phyloP scores from a whole-genome alignment of 441 rosid species.

The Aleurites moluccanus region DNA sequence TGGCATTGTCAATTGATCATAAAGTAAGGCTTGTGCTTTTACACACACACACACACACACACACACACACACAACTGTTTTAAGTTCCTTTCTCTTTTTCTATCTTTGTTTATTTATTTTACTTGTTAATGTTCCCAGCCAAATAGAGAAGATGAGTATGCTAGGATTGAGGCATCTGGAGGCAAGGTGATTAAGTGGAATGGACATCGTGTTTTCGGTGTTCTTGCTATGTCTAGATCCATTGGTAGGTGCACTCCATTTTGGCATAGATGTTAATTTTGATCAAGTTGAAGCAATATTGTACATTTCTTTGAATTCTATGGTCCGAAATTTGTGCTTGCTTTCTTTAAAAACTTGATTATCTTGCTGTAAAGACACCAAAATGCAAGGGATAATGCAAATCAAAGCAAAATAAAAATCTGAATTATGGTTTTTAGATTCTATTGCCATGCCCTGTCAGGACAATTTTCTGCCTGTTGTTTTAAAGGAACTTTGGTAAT shows the following conservation, averaged over 20 bases:
- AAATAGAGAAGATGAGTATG: constrained; percentile 77
- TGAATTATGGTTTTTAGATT: background rate
- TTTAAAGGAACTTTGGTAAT: background rate
- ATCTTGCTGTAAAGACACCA: background rate
- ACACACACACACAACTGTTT: background rate
- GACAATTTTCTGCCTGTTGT: background rate
- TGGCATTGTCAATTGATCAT: constrained; percentile 74
- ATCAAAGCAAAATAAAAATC: background rate
- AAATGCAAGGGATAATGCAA: background rate
- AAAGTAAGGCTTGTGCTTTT: constrained; percentile 46
- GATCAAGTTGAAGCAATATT: background rate
- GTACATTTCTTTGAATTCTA: background rate
- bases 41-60: too few species aligned
- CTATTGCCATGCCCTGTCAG: background rate
- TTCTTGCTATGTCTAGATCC: constrained; percentile 90
- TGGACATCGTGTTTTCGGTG: constrained; percentile 86
- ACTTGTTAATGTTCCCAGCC: constrained; percentile 47
- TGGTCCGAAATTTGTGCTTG: background rate
- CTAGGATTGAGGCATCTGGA: constrained; percentile 76
- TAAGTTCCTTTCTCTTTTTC: constrained; percentile 6
- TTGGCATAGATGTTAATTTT: background rate
- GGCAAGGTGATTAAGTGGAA: constrained; percentile 90
- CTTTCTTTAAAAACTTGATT: background rate
- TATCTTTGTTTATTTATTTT: background rate
- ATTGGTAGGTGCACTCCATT: constrained; percentile 52